Conservation (phyloP, 2,329 filamentous ascomycete species). For the Fusarium caatingaense region DNA sequence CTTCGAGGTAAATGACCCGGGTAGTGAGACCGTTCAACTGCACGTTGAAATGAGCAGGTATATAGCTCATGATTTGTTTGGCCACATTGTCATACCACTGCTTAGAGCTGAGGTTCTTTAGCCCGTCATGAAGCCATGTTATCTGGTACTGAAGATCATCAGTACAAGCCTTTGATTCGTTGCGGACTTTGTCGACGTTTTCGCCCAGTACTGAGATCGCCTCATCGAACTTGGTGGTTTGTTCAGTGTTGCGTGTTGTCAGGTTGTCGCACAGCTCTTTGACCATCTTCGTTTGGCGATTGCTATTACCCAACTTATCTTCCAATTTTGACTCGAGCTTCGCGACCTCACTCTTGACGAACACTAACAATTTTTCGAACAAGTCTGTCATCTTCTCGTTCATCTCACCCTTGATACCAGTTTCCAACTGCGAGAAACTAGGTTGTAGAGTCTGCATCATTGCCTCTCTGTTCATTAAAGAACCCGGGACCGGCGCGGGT, state of each 20-base stretch:
- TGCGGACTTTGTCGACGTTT: slow-evolving; percentile 19
- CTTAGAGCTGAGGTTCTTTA: slow-evolving; percentile 61
- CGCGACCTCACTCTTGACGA: slow-evolving; percentile 15
- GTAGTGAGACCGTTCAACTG: slow-evolving; percentile 37
- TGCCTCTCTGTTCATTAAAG: slow-evolving; percentile 18
- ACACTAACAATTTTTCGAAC: slow-evolving; percentile 36
- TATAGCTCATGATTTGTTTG: slow-evolving; percentile 49
- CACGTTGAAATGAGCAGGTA: slow-evolving; percentile 36
- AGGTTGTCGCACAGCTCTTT: background rate
- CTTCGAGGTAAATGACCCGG: slow-evolving; percentile 42
- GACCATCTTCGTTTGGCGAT: background rate
- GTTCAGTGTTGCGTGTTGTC: background rate
- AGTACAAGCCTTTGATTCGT: slow-evolving; percentile 43
- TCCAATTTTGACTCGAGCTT: slow-evolving; percentile 3
- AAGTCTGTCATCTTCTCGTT: slow-evolving; percentile 1
- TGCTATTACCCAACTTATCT: background rate
- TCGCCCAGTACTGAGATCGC: slow-evolving; percentile 2
- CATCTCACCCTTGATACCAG: slow-evolving; percentile 10
- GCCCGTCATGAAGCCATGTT: slow-evolving; percentile 58
- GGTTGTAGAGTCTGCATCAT: slow-evolving; percentile 16
- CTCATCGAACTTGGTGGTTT: slow-evolving; percentile 15
- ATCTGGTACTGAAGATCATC: slow-evolving; percentile 53
- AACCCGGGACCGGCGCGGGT: background rate
- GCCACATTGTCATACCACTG: slow-evolving; percentile 56
- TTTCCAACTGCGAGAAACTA: slow-evolving; percentile 18